Conservation (phyloP, 2,329 filamentous ascomycete genomes). For the Trichoderma hamatum region DNA sequence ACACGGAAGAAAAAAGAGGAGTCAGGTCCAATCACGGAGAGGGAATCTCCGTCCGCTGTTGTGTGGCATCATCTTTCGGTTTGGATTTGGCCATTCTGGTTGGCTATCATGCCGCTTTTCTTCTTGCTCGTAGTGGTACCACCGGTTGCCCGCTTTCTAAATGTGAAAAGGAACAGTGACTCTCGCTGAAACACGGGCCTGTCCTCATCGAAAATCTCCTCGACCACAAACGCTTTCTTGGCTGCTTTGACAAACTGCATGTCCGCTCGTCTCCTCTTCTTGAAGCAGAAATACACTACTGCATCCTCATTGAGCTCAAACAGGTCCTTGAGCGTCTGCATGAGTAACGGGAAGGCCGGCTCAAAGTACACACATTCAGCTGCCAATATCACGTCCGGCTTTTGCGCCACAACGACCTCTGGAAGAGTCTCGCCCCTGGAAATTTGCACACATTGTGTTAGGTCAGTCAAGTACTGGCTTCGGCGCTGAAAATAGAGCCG, state of each 20-base stretch:
- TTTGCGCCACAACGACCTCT: conserved; percentile 53
- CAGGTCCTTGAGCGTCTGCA: conserved; percentile 75
- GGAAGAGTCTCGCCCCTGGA: conserved; percentile 64
- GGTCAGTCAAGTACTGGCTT: conserved; percentile 9
- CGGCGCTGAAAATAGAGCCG: background rate
- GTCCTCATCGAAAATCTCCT: conserved; percentile 65
- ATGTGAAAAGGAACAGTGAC: conserved; percentile 63
- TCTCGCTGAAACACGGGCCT: conserved; percentile 59
- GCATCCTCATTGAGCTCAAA: conserved; percentile 70
- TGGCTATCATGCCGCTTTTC: conserved; percentile 24
- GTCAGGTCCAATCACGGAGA: background rate
- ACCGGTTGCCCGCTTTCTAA: conserved; percentile 46
- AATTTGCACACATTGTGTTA: conserved; percentile 9
- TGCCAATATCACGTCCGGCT: conserved; percentile 83
- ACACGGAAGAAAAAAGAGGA: background rate
- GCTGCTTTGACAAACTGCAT: conserved; percentile 74
- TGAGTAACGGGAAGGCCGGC: conserved; percentile 85
- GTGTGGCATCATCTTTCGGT: conserved; percentile 19
- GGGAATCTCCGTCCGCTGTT: background rate
- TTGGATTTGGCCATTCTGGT: conserved; percentile 7
- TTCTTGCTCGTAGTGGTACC: conserved; percentile 27
- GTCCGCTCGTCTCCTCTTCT: conserved; percentile 82
- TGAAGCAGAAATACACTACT: conserved; percentile 84
- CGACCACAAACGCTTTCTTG: conserved; percentile 66
- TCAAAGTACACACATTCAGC: conserved; percentile 98